These are phyloP conservation scores for Oryza officinalis DNA, from an alignment of 176 grass and related monocot species.

Conservation along the genomic window DNA sequence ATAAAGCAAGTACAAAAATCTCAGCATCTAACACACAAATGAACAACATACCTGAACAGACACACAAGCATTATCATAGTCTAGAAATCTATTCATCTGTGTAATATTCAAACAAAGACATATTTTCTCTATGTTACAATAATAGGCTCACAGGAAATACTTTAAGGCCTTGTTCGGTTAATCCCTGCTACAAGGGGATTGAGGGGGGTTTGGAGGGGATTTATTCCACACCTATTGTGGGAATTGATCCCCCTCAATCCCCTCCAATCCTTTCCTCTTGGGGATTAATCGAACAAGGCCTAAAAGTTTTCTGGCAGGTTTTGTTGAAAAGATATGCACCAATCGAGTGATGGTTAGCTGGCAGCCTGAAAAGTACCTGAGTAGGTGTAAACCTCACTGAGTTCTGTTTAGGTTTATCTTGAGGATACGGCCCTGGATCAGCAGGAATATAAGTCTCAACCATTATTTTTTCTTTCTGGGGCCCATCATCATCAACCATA, in stretches of 20 bases:
- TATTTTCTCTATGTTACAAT: neutral
- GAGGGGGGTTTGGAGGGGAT: too few species aligned
- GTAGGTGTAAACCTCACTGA: slow-evolving; percentile 94
- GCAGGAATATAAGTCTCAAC: slow-evolving; percentile 81
- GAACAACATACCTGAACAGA: neutral
- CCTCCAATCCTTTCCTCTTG: too few species aligned
- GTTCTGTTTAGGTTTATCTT: slow-evolving; percentile 98
- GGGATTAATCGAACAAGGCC: too few species aligned
- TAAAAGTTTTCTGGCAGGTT: slow-evolving; percentile 5
- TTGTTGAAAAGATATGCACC: slow-evolving; percentile 3
- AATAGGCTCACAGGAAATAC: neutral
- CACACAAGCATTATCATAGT: neutral
- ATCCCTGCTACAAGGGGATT: too few species aligned
- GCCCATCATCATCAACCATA: slow-evolving; percentile 37
- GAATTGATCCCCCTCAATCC: too few species aligned
- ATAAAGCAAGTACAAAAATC: neutral
- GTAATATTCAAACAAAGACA: neutral
- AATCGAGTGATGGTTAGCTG: slow-evolving; percentile 11
- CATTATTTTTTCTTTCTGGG: slow-evolving; percentile 72
- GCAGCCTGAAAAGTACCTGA: slow-evolving; percentile 62
- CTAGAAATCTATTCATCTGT: neutral
- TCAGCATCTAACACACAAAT: neutral
- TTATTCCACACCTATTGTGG: too few species aligned
- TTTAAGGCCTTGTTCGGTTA: too few species aligned
- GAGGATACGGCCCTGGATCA: slow-evolving; percentile 96